phyloP scores from a whole-genome alignment of 352 stramenopile genomes.

The Phytopythium sindhum region DNA sequence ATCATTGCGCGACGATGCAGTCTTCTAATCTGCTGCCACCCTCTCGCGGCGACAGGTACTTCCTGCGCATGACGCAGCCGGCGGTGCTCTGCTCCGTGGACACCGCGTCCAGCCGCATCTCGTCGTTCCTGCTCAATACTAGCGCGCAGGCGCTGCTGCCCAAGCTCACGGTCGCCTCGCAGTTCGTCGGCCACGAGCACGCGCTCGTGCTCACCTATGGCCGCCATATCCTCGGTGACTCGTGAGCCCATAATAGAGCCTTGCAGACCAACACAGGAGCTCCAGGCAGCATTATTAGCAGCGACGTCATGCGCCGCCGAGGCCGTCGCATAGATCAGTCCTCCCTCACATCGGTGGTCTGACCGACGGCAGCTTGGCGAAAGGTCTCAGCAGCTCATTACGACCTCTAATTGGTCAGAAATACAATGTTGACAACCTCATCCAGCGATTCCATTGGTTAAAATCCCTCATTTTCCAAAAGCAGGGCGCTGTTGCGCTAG shows the following conservation, averaged over 20 bases:
- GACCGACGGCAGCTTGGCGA: not conserved
- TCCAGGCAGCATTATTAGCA: no score
- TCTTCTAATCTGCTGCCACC: not conserved
- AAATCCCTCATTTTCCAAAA: not conserved
- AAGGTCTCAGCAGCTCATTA: no score
- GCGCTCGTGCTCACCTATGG: slow-evolving; percentile 73
- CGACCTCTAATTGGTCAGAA: not conserved
- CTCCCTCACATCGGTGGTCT: not conserved
- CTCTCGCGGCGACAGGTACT: slow-evolving; percentile 28
- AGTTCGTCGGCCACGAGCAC: slow-evolving; percentile 64
- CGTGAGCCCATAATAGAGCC: not conserved
- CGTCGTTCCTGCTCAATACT: slow-evolving; percentile 65
- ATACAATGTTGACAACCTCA: not conserved
- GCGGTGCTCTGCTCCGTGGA: slow-evolving; percentile 62
- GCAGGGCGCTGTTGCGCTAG: not conserved
- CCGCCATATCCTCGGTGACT: slow-evolving; percentile 45
- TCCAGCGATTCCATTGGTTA: not conserved
- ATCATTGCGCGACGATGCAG: no score
- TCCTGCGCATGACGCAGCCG: slow-evolving; percentile 56
- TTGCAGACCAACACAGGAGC: no score
- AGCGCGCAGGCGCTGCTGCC: slow-evolving; percentile 51
- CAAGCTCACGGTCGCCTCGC: slow-evolving; percentile 54
- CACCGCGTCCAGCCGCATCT: slow-evolving; percentile 20
- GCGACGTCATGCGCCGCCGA: no score
- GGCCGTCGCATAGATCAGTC: not conserved